Evolutionary conservation across 2,329 filamentous ascomycete species (phyloP).

Genomic region (Fusarium anguioides): DNA sequence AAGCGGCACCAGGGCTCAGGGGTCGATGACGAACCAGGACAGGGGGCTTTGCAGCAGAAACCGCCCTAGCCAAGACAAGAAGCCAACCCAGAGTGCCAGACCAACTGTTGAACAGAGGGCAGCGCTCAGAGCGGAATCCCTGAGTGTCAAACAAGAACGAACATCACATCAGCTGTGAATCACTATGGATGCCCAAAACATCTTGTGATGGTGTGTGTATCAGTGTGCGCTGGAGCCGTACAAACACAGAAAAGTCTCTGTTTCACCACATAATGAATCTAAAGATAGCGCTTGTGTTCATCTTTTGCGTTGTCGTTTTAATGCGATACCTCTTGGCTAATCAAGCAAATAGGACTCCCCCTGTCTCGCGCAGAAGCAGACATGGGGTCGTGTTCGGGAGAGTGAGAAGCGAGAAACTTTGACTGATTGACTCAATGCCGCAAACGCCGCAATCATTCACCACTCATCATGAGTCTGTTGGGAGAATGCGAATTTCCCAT

Average conservation of each 20-base stretch:
- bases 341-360: slow-evolving; percentile 16
- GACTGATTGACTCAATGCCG: background rate
- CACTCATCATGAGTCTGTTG: background rate
- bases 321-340: slow-evolving; percentile 4
- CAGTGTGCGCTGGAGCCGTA: background rate
- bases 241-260: slow-evolving; percentile 3
- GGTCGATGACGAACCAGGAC: slow-evolving; percentile 16
- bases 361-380: slow-evolving; percentile 13
- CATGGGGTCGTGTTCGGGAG: too few species aligned
- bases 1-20: slow-evolving; percentile 29
- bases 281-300: slow-evolving; percentile 28
- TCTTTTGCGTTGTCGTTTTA: slow-evolving; percentile 2
- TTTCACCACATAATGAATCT: slow-evolving; percentile 34
- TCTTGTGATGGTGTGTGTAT: slow-evolving; percentile 7
- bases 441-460: background rate
- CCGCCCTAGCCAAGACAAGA: slow-evolving; percentile 20
- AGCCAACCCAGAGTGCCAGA: slow-evolving; percentile 20
- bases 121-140: slow-evolving; percentile 3
- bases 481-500: slow-evolving; percentile 19
- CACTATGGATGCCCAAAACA: background rate
- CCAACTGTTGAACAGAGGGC: too few species aligned
- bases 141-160: background rate
- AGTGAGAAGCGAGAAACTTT: background rate
- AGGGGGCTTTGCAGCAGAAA: slow-evolving; percentile 22
- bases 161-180: too few species aligned